Conservation (phyloP, 768 basidiomycete genomes). For the Hygrophoropsis aurantiaca region DNA sequence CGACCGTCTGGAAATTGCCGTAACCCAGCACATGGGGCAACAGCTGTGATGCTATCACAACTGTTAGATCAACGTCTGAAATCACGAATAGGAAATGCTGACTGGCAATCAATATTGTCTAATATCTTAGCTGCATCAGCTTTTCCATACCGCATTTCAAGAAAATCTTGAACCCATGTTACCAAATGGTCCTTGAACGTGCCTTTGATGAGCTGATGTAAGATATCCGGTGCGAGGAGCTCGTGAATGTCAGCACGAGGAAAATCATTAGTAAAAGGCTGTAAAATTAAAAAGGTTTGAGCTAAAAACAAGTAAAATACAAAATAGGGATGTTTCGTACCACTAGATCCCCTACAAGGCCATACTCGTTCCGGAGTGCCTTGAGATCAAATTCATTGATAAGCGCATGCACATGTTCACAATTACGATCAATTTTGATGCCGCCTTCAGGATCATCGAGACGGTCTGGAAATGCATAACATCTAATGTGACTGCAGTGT, state of each 20-base stretch:
- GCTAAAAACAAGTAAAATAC: too few relatives aligned
- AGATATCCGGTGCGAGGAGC: conserved; percentile 13
- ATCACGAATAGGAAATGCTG: conserved; percentile 5
- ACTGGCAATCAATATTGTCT: conserved; percentile 36
- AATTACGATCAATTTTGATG: conserved; percentile 11
- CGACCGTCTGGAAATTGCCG: conserved; percentile 14
- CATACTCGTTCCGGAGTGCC: conserved; percentile 32
- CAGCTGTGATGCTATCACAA: conserved; percentile 13
- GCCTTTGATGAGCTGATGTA: conserved; percentile 13
- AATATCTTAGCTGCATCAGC: conserved; percentile 13
- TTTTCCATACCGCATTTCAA: conserved; percentile 3
- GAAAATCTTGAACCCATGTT: conserved; percentile 7
- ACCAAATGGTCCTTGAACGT: conserved; percentile 15
- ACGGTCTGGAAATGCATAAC: conserved; percentile 4
- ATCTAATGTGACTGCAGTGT: too few relatives aligned
- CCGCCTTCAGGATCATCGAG: neutral
- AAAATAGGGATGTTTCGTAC: conserved; percentile 17
- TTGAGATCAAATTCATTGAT: conserved; percentile 15
- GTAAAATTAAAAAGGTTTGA: neutral
- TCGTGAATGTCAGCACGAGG: conserved; percentile 5
- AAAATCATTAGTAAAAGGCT: conserved; percentile 7
- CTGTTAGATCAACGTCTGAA: neutral
- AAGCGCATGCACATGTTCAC: conserved; percentile 18
- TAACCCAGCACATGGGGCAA: conserved; percentile 12
- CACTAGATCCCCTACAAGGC: conserved; percentile 29